Conservation (phyloP, 2,329 filamentous ascomycete species). For the Chaetomiaceae sp. region DNA sequence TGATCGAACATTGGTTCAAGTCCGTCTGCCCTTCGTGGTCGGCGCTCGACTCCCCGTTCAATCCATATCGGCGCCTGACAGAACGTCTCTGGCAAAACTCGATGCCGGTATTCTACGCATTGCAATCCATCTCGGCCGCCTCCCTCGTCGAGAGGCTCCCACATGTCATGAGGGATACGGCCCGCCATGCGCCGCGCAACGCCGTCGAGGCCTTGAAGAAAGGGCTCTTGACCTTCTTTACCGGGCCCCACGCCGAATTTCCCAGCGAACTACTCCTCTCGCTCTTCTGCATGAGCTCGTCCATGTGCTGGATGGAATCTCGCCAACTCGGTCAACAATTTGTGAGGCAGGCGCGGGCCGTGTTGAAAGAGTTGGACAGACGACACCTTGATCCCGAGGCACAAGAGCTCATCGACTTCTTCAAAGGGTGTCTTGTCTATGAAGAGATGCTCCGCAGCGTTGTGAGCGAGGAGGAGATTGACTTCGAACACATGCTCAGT, state of each 20-base stretch:
- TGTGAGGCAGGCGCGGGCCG: slow-evolving; percentile 23
- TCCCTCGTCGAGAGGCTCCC: slow-evolving; percentile 28
- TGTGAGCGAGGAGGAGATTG: slow-evolving; percentile 27
- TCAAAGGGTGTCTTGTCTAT: slow-evolving; percentile 29
- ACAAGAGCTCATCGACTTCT: slow-evolving; percentile 25
- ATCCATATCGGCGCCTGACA: slow-evolving; percentile 27
- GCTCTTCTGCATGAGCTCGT: slow-evolving; percentile 30
- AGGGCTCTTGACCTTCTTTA: slow-evolving; percentile 22
- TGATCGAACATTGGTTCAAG: slow-evolving; percentile 31
- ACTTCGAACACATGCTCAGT: slow-evolving; percentile 27
- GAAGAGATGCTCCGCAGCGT: slow-evolving; percentile 30
- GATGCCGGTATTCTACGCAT: slow-evolving; percentile 24
- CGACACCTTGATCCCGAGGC: slow-evolving; percentile 11
- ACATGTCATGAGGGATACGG: slow-evolving; percentile 24
- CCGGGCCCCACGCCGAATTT: slow-evolving; percentile 11
- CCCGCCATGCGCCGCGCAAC: slow-evolving; percentile 20
- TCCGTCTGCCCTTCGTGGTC: slow-evolving; percentile 29
- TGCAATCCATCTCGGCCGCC: slow-evolving; percentile 29
- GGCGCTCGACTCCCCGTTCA: slow-evolving; percentile 26
- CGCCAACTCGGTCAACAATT: slow-evolving; percentile 26
- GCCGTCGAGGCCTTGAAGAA: slow-evolving; percentile 26
- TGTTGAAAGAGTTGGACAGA: slow-evolving; percentile 22
- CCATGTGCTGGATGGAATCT: slow-evolving; percentile 28
- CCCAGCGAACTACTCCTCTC: slow-evolving; percentile 26
- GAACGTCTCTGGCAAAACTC: slow-evolving; percentile 25